These are phyloP conservation scores for Taphrina sp. DNA, from an alignment of 1,139 yeast genomes.

Conservation along the genomic window DNA sequence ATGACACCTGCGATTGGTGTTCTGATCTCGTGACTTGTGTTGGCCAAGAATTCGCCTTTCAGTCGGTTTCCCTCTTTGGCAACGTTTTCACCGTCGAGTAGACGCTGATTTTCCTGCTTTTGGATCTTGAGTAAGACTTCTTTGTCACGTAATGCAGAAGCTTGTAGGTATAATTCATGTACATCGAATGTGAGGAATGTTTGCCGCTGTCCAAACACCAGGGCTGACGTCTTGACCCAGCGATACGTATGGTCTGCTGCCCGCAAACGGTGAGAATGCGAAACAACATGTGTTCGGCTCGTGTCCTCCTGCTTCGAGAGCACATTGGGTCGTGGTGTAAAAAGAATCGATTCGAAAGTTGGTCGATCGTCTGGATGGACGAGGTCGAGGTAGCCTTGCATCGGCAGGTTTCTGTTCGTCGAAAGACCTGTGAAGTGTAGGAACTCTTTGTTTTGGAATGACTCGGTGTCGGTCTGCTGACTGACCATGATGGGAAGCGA, in stretches of 20 bases:
- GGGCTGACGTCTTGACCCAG: constrained; percentile 35
- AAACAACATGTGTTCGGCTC: not conserved
- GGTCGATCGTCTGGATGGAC: constrained; percentile 21
- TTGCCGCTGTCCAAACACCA: constrained; percentile 3
- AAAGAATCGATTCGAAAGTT: not conserved
- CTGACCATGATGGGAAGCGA: constrained; percentile 21
- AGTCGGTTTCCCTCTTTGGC: constrained; percentile 30
- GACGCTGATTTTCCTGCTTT: constrained; percentile 15
- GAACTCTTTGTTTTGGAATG: constrained; percentile 22
- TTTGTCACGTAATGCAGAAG: constrained; percentile 10
- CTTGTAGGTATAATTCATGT: constrained; percentile 22
- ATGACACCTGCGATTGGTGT: constrained; percentile 90
- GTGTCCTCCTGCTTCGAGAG: not conserved
- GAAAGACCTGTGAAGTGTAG: constrained; percentile 11
- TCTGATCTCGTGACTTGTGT: constrained; percentile 64
- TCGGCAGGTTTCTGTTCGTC: not conserved
- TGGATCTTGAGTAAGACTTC: constrained; percentile 2
- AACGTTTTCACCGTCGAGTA: constrained; percentile 10
- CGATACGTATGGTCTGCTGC: constrained; percentile 43
- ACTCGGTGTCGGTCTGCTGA: constrained; percentile 17
- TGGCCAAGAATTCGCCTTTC: constrained; percentile 31
- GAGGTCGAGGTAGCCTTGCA: constrained; percentile 1
- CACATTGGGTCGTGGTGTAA: not conserved
- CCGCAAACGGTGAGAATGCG: constrained; percentile 37
- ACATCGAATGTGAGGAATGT: constrained; percentile 24